Evolutionary conservation across 495 filamentous ascomycete genomes (phyloP).

Genomic region (Daldinia childiae): DNA sequence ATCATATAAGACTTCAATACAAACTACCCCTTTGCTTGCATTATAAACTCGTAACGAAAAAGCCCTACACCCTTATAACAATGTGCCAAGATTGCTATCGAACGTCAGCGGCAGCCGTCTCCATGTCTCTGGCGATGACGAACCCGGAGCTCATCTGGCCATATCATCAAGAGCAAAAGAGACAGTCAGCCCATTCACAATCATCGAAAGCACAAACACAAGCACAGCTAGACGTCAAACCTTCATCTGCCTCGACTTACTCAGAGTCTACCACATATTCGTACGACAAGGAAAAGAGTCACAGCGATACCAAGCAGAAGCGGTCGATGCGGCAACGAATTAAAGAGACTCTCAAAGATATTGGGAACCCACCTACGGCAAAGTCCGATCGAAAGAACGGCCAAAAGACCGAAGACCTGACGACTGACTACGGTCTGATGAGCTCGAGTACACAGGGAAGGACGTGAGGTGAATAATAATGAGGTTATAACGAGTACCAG

Average conservation of each 20-base stretch:
- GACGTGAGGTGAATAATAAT: not conserved
- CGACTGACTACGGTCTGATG: constrained; percentile 17
- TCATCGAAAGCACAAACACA: constrained; percentile 4
- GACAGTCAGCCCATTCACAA: not conserved
- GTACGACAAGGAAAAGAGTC: constrained; percentile 32
- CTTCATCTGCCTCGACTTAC: constrained; percentile 38
- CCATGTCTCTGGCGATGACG: constrained; percentile 39
- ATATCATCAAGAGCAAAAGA: constrained; percentile 36
- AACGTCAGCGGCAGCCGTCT: constrained; percentile 25
- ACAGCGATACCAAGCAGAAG: constrained; percentile 24
- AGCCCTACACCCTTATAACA: constrained; percentile 7
- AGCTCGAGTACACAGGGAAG: constrained; percentile 20
- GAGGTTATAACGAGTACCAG: not conserved
- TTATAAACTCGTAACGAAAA: not conserved
- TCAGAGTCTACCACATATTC: constrained; percentile 39
- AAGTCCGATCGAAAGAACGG: constrained; percentile 11
- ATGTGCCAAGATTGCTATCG: constrained; percentile 31
- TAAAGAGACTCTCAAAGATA: constrained; percentile 26
- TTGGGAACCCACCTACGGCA: constrained; percentile 17
- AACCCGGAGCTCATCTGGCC: constrained; percentile 40
- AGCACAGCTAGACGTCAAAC: constrained; percentile 12
- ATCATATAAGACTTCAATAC: not conserved
- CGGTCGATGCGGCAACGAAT: constrained; percentile 34
- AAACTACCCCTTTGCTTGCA: not conserved
- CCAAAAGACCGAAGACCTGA: constrained; percentile 3